Percentiles rank a stretch among this genome's conserved stretches.
phyloP scores from a whole-genome alignment of 2,329 filamentous ascomycete species.

The Curvularia sp. region DNA sequence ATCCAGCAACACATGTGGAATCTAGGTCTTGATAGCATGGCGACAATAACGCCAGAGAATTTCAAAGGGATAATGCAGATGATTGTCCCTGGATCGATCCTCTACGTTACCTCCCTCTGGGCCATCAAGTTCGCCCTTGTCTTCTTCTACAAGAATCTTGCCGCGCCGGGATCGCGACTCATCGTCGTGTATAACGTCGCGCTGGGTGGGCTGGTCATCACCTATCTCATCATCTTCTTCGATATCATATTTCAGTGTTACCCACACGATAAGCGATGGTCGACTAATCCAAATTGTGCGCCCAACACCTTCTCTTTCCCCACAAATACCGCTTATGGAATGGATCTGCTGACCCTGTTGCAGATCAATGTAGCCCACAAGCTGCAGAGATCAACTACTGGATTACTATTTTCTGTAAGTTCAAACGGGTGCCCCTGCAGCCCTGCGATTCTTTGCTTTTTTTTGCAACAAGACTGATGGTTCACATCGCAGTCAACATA shows the following conservation, averaged over 20 bases:
- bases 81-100: slow-evolving; percentile 53
- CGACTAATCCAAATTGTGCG: slow-evolving; percentile 28
- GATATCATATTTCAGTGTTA: slow-evolving; percentile 53
- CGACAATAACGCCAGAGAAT: slow-evolving; percentile 17
- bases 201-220: slow-evolving; percentile 40
- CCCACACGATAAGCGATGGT: slow-evolving; percentile 44
- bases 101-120: slow-evolving; percentile 54
- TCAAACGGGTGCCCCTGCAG: neutral
- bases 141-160: slow-evolving; percentile 54
- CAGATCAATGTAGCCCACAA: slow-evolving; percentile 32
- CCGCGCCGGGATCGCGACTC: slow-evolving; percentile 47
- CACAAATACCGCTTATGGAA: neutral
- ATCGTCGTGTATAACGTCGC: slow-evolving; percentile 51
- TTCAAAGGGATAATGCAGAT: slow-evolving; percentile 42
- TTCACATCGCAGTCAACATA: slow-evolving; percentile 29
- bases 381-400: slow-evolving; percentile 32
- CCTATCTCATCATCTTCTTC: slow-evolving; percentile 50
- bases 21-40: slow-evolving; percentile 37
- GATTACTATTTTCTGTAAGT: slow-evolving; percentile 33
- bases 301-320: slow-evolving; percentile 1
- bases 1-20: slow-evolving; percentile 47
- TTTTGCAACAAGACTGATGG: neutral
- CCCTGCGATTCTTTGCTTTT: neutral
- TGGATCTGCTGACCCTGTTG: slow-evolving; percentile 14
- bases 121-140: slow-evolving; percentile 54